A percentile compares a stretch with the other conserved stretches of the same genome.
Conservation (phyloP, 768 basidiomycete species). For the Symmetrospora coprosmae region DNA sequence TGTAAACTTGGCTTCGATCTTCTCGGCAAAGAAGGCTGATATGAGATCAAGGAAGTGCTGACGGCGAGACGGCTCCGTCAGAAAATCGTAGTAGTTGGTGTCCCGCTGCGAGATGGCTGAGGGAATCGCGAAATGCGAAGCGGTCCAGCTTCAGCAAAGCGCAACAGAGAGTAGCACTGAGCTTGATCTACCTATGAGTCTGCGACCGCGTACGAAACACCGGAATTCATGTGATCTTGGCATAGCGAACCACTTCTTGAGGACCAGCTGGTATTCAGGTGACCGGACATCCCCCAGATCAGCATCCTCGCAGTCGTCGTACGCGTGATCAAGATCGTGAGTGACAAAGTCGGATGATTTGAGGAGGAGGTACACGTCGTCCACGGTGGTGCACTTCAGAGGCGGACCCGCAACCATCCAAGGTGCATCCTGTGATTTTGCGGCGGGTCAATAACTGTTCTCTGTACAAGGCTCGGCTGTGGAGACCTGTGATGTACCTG, state of each 20-base stretch:
- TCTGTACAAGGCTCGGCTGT: neutral
- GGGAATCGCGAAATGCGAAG: neutral
- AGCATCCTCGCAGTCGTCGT: slow-evolving; percentile 47
- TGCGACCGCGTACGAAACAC: slow-evolving; percentile 68
- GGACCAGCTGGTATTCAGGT: slow-evolving; percentile 51
- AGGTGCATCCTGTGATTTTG: slow-evolving; percentile 57
- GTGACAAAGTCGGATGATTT: slow-evolving; percentile 83
- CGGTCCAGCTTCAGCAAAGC: neutral
- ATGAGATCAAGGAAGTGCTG: slow-evolving; percentile 46
- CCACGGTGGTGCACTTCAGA: slow-evolving; percentile 69
- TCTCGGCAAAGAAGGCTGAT: slow-evolving; percentile 51
- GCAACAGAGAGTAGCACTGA: neutral
- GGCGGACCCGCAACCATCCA: slow-evolving; percentile 69
- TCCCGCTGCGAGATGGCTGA: slow-evolving; percentile 69
- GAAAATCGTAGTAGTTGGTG: slow-evolving; percentile 71
- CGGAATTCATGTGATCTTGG: slow-evolving; percentile 71
- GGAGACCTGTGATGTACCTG: slow-evolving; percentile 52
- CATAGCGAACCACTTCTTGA: slow-evolving; percentile 79
- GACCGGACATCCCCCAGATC: neutral
- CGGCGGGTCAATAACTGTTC: slow-evolving; percentile 4
- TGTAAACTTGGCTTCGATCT: slow-evolving; percentile 52
- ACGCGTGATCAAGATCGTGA: slow-evolving; percentile 57
- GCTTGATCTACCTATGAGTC: slow-evolving; percentile 50
- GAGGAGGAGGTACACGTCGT: slow-evolving; percentile 78
- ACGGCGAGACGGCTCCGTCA: slow-evolving; percentile 51